Evolutionary conservation across 176 grass and related monocot species (phyloP).

Genomic region (Zoysia pacifica): DNA sequence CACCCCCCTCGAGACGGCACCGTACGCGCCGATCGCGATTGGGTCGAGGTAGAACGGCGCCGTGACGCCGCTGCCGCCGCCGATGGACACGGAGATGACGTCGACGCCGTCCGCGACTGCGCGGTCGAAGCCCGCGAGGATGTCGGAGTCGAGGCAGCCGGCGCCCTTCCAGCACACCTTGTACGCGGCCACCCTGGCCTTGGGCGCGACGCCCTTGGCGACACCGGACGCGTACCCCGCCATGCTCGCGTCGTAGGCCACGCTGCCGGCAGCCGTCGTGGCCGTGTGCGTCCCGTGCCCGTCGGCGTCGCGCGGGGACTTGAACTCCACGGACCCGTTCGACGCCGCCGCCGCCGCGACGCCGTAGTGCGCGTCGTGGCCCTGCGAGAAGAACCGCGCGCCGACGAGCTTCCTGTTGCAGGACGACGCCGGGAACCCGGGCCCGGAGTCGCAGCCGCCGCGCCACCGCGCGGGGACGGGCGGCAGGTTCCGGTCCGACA

Average conservation of each 20-base stretch:
- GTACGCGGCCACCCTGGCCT: constrained; percentile 80
- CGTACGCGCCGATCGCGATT: constrained; percentile 83
- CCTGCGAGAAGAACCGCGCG: constrained; percentile 85
- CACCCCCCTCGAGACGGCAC: constrained; percentile 64
- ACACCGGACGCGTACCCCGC: constrained; percentile 72
- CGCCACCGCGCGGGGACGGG: constrained; percentile 78
- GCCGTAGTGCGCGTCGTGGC: constrained; percentile 65
- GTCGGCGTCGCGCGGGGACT: constrained; percentile 85
- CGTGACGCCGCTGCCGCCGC: constrained; percentile 63
- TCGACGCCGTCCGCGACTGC: constrained; percentile 90
- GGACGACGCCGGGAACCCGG: constrained; percentile 48
- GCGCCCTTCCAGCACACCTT: constrained; percentile 94
- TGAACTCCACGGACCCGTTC: constrained; percentile 75
- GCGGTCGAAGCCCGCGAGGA: constrained; percentile 90
- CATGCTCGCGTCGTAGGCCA: constrained; percentile 79
- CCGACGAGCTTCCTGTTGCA: constrained; percentile 93
- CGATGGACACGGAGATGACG: constrained; percentile 89
- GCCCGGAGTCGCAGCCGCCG: constrained; percentile 71
- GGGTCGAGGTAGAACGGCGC: constrained; percentile 91
- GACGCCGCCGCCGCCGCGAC: constrained; percentile 12
- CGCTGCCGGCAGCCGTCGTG: constrained; percentile 83
- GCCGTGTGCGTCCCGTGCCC: constrained; percentile 90
- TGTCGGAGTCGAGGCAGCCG: constrained; percentile 94
- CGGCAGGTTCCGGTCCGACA: constrained; percentile 77
- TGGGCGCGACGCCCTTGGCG: constrained; percentile 94